Base-by-base conservation (phyloP, 345 rosid genomes). In the Populus simonii region DNA sequence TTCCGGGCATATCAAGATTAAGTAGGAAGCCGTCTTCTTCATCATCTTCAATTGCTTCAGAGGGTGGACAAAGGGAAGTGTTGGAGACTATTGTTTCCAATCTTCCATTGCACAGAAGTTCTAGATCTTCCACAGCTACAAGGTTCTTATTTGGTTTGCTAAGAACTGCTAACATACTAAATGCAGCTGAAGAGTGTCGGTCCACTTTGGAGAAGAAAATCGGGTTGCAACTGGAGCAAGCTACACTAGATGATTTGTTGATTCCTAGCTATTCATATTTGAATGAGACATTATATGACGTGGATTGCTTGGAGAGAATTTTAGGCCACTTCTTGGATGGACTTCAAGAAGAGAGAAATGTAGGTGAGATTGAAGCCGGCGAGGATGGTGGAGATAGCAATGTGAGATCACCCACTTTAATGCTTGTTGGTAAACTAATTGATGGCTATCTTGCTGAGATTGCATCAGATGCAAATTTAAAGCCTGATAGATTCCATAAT, bases 221-320 rank as follows among this genome's bases (percentile, higher is more conserved):
- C 22, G 98, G 94, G 59, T 81, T 85, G 41, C 96, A 91, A 84
- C 92, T 96, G 16, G 98, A 96, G 43, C 86, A 86, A 83, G 97
- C 94, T 51, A 87, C 93, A 49, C 90, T 93, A 15, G 99, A 96
- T 81, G 99, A 96, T 85, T 78, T 96, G 31, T 87, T 96, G 72
- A 92, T 96, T 59, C 99, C 99, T 5, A 96, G 99, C 82, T 96
- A 96, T 70, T 96, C 99, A 0, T 92, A 93, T 85, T 91, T 93
- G 45, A 91, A 91, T 71, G 99, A 96, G 81, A 96, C 99, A 0
- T 80, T 96, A 71, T 96, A 96, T 70, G 97, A 96, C 45, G 98
- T 96, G n/a, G 94, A 93, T 82, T 92, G 97, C 84, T 83, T 96
- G 12, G 97, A 92, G 85, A 92, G 97, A 74, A 92, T 96, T 57